phyloP scores from a whole-genome alignment of 805 yeast species.

The Maudiozyma barnettii region DNA sequence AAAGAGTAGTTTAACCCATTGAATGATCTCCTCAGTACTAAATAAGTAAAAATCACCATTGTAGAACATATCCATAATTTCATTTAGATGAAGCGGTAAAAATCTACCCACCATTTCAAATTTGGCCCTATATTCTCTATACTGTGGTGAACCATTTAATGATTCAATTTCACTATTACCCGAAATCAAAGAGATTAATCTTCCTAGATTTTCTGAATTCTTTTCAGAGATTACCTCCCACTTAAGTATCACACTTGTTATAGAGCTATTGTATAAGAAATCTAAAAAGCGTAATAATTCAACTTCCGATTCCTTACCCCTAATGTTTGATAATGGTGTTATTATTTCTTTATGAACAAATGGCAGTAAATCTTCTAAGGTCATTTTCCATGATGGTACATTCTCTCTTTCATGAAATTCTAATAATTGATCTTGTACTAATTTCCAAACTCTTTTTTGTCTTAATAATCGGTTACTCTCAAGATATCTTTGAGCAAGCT shows the following conservation, averaged over 20 bases:
- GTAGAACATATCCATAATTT: slow-evolving; percentile 34
- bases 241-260: slow-evolving; percentile 13
- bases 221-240: slow-evolving; percentile 29
- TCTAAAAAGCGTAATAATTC: slow-evolving; percentile 10
- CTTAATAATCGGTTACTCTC: slow-evolving; percentile 13
- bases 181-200: slow-evolving; percentile 17
- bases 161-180: slow-evolving; percentile 16
- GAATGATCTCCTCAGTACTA: slow-evolving; percentile 30
- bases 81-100: slow-evolving; percentile 32
- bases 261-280: slow-evolving; percentile 17
- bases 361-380: slow-evolving; percentile 16
- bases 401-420: slow-evolving; percentile 17
- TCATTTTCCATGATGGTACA: slow-evolving; percentile 16
- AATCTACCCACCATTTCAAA: slow-evolving; percentile 21
- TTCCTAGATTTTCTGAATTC: slow-evolving; percentile 25
- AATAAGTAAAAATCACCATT: slow-evolving; percentile 34
- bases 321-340: slow-evolving; percentile 11
- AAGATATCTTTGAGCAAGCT: slow-evolving; percentile 15
- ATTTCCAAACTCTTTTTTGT: slow-evolving; percentile 9
- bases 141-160: slow-evolving; percentile 11
- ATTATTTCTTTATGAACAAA: slow-evolving; percentile 13
- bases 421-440: slow-evolving; percentile 13
- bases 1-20: slow-evolving; percentile 31
- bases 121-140: slow-evolving; percentile 23
- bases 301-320: slow-evolving; percentile 7